These are phyloP conservation scores for Fusarium incarnatum DNA, from an alignment of 2,329 filamentous ascomycete species.

Conservation along the genomic window DNA sequence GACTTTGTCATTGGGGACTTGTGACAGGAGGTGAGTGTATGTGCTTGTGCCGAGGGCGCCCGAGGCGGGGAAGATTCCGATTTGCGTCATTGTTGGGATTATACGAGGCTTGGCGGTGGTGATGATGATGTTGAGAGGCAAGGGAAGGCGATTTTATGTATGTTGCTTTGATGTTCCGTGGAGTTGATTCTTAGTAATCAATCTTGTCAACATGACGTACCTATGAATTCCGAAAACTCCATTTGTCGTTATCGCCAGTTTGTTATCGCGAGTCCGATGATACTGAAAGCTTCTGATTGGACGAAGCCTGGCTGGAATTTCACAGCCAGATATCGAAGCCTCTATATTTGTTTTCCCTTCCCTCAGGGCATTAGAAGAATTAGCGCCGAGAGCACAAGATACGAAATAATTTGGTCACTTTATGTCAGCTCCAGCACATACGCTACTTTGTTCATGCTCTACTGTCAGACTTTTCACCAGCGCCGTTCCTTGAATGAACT, in stretches of 20 bases:
- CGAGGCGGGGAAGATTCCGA: conserved; percentile 41
- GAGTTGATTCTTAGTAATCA: conserved; percentile 22
- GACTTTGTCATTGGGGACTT: conserved; percentile 18
- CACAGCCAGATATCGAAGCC: background rate
- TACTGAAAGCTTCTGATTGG: background rate
- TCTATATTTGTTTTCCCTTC: no score
- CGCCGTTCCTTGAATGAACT: no score
- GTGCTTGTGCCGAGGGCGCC: conserved; percentile 36
- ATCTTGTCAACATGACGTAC: conserved; percentile 27
- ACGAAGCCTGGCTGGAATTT: no score
- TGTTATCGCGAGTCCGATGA: background rate
- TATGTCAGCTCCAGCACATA: no score
- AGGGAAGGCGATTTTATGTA: background rate
- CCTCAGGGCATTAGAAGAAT: no score
- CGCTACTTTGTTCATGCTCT: no score
- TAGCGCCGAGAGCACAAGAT: no score
- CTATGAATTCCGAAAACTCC: conserved; percentile 6
- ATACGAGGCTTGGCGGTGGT: background rate
- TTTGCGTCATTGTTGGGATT: conserved; percentile 8
- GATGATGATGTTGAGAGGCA: background rate
- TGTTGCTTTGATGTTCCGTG: background rate
- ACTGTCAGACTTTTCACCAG: no score
- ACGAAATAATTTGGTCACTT: no score
- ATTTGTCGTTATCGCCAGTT: background rate
- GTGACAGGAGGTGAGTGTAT: conserved; percentile 18